Evolutionary conservation across 2,329 filamentous ascomycete genomes (phyloP), one percentile per base, ranked within the genome.

Genomic region (Paramyrothecium roridum): DNA sequence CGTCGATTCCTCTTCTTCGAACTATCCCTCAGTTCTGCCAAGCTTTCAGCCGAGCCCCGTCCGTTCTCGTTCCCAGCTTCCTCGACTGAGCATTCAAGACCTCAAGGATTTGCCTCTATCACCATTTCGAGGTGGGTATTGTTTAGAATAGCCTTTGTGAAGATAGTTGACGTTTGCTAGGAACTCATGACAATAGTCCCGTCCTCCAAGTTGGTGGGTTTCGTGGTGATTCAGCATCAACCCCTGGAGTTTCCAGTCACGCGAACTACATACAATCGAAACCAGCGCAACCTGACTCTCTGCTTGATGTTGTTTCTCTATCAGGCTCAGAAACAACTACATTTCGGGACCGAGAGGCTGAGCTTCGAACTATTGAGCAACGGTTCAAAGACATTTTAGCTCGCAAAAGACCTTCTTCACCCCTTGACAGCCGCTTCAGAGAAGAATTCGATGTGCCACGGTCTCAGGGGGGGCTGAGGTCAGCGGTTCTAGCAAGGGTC

Each of bases 281-380:
- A 33, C n/a, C 19, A 34, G 26, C n/a, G 45, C 23, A 37, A 21
- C 20, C 53, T 30, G 46, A 46, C 2, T 43, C 19, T 3, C 22
- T 16, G 11, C 19, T 51, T 12, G 52, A 57, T 20, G 12, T 47
- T 8, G 22, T 23, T 12, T 68, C 67, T 10, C 30, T 55, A 1
- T 56, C 62, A 8, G 57, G 60, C 8, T 74, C 75, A 2, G 71
- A 75, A 50, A 70, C 70, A n/a, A 65, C 68, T 1, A 74, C 71
- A 55, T 73, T 73, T 43, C 62, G 63, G 22, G 69, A 70, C 23
- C 70, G 70, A 51, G 75, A 77, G 53, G 61, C 62, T 10, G 75
- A 77, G 60, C 64, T 75, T 13, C 63, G 57, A 40, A 71, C 71
- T 1, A 71, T 79, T 20, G 67, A 74, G 52, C 72, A 72, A 54